These are phyloP conservation scores for Nigrospora osmanthi DNA, from an alignment of 2,329 filamentous ascomycete species.

Conservation along the genomic window DNA sequence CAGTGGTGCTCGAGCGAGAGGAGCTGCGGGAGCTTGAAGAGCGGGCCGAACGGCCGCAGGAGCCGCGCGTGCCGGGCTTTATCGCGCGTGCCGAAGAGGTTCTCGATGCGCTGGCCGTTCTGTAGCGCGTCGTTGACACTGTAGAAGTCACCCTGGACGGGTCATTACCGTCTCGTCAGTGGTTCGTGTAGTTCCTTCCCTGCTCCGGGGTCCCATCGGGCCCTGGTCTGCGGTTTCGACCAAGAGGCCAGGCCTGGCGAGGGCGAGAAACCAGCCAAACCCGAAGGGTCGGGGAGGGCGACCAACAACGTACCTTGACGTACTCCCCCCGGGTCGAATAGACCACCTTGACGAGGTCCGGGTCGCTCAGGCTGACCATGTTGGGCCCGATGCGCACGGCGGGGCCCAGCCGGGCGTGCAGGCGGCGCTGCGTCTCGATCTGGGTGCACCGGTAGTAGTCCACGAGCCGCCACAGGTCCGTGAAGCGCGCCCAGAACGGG, in stretches of 20 bases:
- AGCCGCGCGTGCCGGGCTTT: constrained; percentile 8
- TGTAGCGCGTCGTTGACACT: constrained; percentile 11
- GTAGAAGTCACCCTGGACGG: constrained; percentile 4
- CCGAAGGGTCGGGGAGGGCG: too few relatives aligned
- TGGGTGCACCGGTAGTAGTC: not conserved
- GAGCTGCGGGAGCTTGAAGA: constrained; percentile 15
- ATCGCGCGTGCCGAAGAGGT: constrained; percentile 11
- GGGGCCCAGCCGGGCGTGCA: constrained; percentile 29
- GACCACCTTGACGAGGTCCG: constrained; percentile 26
- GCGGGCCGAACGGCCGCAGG: constrained; percentile 14
- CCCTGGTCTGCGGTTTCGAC: too few relatives aligned
- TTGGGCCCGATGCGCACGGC: constrained; percentile 33
- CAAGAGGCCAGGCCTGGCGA: too few relatives aligned
- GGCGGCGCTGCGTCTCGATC: not conserved
- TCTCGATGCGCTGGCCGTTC: constrained; percentile 7
- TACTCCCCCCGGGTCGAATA: constrained; percentile 25
- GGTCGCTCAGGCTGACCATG: constrained; percentile 26
- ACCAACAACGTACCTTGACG: constrained; percentile 15
- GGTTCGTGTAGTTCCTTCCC: too few relatives aligned
- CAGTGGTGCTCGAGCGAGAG: constrained; percentile 17
- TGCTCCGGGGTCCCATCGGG: too few relatives aligned
- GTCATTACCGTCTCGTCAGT: not conserved
- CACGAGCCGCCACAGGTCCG: not conserved
- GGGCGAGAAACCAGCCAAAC: too few relatives aligned
- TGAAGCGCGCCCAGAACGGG: not conserved